A percentile compares a stretch with the other conserved stretches of the same genome.
These are phyloP conservation scores for Dimargaris cristalligena DNA, from an alignment of 192 early-diverging fungal genomes.

Conservation along the genomic window DNA sequence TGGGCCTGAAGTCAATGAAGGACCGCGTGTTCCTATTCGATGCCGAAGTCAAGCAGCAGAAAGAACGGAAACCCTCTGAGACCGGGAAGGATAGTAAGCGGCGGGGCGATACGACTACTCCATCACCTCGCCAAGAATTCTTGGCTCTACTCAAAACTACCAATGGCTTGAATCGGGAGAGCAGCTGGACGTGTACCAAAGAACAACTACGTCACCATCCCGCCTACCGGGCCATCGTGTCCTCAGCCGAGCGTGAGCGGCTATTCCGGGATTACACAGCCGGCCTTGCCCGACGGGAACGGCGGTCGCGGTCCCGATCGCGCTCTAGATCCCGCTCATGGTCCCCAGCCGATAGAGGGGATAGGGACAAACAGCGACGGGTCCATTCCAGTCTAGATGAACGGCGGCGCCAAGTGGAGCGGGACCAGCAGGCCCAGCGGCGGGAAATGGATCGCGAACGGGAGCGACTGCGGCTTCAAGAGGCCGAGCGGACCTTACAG, in stretches of 20 bases:
- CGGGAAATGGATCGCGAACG: background rate
- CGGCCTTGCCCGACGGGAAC: background rate
- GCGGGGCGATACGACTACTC: background rate
- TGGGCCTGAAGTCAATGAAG: background rate
- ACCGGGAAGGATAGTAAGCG: background rate
- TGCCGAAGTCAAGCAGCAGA: background rate
- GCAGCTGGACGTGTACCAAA: background rate
- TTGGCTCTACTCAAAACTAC: background rate
- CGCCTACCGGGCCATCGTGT: conserved; percentile 3
- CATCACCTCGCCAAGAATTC: background rate
- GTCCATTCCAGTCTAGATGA: background rate
- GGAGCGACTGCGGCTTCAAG: background rate
- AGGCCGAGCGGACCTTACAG: background rate
- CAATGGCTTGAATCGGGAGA: background rate
- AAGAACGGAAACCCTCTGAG: background rate
- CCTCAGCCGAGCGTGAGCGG: background rate
- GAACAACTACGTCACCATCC: background rate
- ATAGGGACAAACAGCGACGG: too few species aligned
- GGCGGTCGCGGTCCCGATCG: background rate
- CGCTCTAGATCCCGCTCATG: background rate
- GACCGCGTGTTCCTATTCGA: background rate
- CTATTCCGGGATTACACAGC: background rate
- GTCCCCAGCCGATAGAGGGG: background rate
- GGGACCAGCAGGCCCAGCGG: background rate
- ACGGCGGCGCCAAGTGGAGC: conserved; percentile 6